These are phyloP conservation scores for Quercus wislizeni DNA, from an alignment of 306 rosid species.

Conservation along the genomic window DNA sequence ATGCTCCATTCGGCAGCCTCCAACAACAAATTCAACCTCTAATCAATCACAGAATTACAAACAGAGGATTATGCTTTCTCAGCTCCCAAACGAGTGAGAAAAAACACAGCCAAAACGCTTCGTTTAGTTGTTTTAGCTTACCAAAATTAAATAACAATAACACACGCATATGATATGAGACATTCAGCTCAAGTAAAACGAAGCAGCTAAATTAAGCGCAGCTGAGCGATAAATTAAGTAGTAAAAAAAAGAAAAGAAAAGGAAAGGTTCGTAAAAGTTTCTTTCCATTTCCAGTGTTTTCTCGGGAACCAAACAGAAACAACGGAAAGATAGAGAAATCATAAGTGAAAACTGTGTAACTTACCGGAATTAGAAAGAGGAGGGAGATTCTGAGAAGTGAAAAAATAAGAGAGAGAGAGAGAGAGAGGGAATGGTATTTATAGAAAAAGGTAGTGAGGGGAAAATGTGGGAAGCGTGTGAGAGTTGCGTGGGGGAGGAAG, in stretches of 20 bases:
- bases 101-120: too few relatives aligned
- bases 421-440: neutral
- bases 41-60: neutral
- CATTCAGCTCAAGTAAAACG: neutral
- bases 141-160: neutral
- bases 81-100: neutral
- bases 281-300: constrained; percentile 3
- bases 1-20: neutral
- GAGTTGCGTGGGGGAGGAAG: constrained; percentile 70
- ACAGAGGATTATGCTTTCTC: neutral
- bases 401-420: neutral
- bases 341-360: neutral
- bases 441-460: neutral
- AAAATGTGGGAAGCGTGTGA: constrained; percentile 45
- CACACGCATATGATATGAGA: neutral
- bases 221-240: neutral
- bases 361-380: constrained; percentile 30
- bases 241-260: too few relatives aligned
- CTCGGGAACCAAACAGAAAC: neutral
- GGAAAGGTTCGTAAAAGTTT: too few relatives aligned
- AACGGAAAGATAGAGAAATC: neutral
- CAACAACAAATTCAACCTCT: too few relatives aligned
- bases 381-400: neutral
- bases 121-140: neutral
- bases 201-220: neutral